phyloP scores from a whole-genome alignment of 2,329 filamentous ascomycete species.

The Epichloe festucae region DNA sequence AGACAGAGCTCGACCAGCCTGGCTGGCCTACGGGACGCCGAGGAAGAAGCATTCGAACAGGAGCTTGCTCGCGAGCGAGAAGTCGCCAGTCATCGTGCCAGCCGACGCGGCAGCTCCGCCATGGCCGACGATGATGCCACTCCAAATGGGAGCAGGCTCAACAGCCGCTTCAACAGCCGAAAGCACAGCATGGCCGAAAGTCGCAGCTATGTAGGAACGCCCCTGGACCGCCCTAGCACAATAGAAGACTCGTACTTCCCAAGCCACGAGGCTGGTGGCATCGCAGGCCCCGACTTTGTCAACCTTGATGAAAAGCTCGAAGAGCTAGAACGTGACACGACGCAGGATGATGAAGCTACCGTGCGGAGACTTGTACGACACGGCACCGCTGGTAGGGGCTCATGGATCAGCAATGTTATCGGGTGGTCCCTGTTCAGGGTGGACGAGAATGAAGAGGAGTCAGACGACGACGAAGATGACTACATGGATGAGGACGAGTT shows the following conservation, averaged over 20 bases:
- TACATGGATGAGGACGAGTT: constrained; percentile 13
- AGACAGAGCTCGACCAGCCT: constrained; percentile 52
- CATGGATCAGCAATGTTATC: constrained; percentile 46
- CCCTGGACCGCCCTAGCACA: constrained; percentile 23
- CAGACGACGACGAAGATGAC: constrained; percentile 28
- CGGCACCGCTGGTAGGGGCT: constrained; percentile 37
- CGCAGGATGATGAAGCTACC: constrained; percentile 43
- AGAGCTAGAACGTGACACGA: constrained; percentile 36
- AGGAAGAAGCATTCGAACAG: constrained; percentile 39
- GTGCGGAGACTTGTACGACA: constrained; percentile 43
- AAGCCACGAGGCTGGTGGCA: constrained; percentile 21
- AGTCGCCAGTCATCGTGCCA: constrained; percentile 32
- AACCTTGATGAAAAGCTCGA: constrained; percentile 47
- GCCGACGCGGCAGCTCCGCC: constrained; percentile 32
- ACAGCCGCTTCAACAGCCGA: constrained; percentile 37
- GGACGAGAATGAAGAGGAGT: constrained; percentile 44
- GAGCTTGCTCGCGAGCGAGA: constrained; percentile 39
- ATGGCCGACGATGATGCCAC: constrained; percentile 25
- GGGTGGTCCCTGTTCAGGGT: constrained; percentile 51
- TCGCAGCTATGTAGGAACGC: constrained; percentile 30
- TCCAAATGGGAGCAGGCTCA: constrained; percentile 29
- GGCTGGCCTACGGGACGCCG: constrained; percentile 34
- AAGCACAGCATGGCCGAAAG: constrained; percentile 20
- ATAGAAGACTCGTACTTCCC: constrained; percentile 33
- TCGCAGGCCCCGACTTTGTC: constrained; percentile 48